Evolutionary conservation across 257 asterid genomes (phyloP), one percentile per base, ranked within the genome.

Genomic region (Solanum chmielewskii): DNA sequence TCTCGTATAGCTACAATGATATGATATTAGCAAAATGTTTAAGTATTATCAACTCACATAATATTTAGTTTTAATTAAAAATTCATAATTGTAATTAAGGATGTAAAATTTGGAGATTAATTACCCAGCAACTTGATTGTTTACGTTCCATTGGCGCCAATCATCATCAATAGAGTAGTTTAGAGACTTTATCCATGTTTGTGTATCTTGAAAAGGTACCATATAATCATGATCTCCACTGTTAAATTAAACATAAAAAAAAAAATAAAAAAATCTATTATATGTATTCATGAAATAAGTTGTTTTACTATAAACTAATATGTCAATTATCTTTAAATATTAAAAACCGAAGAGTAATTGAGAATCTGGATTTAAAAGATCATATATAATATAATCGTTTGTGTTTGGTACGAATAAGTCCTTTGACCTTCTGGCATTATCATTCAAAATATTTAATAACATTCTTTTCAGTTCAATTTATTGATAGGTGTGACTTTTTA

Each of bases 141-240:
- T 35, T 37, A 89, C 83, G 12, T 37, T 42, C 94, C 94, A 92
- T 27, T 73, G 90, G 21, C 92, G 41, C 94, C 93, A 92, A 68
- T 91, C 93, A 42, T 90, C 91, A 16, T 64, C 9, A 31, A 91
- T 89, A 21, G 91, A 25, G 66, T 92, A 91, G 66, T 90, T 91
- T 14, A 92, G 89, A 76, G 89, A 86, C 70, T 62, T 88, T 86
- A 90, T 92, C 93, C 94, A 91, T 35, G 89, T 92, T 91, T 87
- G 74, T 11, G 94, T 92, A 3, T 93, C 89, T 25, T 86, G 59
- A 87, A 64, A 88, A 14, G 91, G 89, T 14, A 91, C 87, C 5
- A 35, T 0, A 47, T 84, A 59, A 77, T 92, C 92, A 73, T 91
- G 93, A 69, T 69, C 76, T 1, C 76, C 76, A 69, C n/a, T 31